Evolutionary conservation across 139 green algal species (phyloP).

Genomic region (Nannochloris sp.): DNA sequence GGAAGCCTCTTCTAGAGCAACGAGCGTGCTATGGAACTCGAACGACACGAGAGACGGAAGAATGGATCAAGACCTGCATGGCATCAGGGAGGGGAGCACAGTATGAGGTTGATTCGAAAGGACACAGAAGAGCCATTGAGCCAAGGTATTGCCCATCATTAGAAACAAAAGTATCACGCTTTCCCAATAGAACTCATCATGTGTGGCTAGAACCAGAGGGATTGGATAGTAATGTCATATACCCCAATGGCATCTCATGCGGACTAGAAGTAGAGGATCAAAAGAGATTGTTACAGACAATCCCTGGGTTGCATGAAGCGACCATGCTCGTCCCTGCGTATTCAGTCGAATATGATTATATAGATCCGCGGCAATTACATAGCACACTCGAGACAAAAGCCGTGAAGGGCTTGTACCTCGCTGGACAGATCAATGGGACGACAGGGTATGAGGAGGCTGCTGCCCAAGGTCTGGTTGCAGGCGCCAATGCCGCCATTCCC

Average conservation of each 20-base stretch:
- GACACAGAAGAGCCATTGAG: conserved; percentile 18
- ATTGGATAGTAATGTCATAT: conserved; percentile 39
- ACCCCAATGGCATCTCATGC: conserved; percentile 49
- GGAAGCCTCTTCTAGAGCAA: conserved; percentile 21
- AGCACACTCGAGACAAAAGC: conserved; percentile 34
- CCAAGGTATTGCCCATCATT: conserved; percentile 50
- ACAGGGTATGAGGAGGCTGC: conserved; percentile 58
- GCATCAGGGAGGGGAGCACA: conserved; percentile 17
- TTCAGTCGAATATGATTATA: conserved; percentile 57
- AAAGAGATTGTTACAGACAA: conserved; percentile 29
- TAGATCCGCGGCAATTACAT: conserved; percentile 45
- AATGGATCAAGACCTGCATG: conserved; percentile 27
- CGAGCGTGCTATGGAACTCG: conserved; percentile 34
- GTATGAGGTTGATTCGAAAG: conserved; percentile 6
- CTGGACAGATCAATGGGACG: conserved; percentile 56
- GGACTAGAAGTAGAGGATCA: conserved; percentile 43
- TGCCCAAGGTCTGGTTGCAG: conserved; percentile 47
- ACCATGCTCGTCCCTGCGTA: conserved; percentile 38
- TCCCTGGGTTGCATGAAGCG: conserved; percentile 39
- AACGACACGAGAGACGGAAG: conserved; percentile 39
- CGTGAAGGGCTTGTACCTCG: conserved; percentile 44
- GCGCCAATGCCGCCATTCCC: conserved; percentile 38
- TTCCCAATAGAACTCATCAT: conserved; percentile 45
- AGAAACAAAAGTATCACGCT: conserved; percentile 47
- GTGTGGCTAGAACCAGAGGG: conserved; percentile 58